A percentile compares a stretch with the other conserved stretches of the same genome.
Evolutionary conservation across 495 filamentous ascomycete genomes (phyloP).

Genomic region (Podospora pseudocomata): DNA sequence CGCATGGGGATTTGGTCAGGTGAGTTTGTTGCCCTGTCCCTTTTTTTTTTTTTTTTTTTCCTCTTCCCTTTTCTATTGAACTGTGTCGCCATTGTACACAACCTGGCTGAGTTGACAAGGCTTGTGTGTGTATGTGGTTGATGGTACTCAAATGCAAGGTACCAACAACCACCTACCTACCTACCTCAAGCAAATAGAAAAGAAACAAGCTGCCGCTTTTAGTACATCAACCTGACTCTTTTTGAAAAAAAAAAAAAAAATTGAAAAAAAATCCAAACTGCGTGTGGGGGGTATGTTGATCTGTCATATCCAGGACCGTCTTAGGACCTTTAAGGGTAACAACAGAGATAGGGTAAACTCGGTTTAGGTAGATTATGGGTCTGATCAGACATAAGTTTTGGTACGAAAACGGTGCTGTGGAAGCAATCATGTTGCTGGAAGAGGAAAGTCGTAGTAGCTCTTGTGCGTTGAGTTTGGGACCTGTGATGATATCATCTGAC

Average conservation of each 20-base stretch:
- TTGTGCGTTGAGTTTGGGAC: not conserved
- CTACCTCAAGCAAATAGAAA: no score
- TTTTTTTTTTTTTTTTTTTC: not conserved
- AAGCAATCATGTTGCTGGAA: not conserved
- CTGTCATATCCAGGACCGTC: not conserved
- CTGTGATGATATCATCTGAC: not conserved
- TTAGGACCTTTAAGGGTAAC: not conserved
- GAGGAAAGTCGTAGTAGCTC: not conserved
- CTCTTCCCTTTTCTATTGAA: not conserved
- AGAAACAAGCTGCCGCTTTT: no score
- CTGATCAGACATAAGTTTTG: not conserved
- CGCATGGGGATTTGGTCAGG: not conserved
- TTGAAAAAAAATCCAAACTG: no score
- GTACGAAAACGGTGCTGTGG: not conserved
- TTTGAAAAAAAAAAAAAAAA: no score
- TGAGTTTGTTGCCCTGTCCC: not conserved
- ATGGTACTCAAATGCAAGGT: no score
- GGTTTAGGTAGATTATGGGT: not conserved
- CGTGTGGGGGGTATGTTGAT: not conserved
- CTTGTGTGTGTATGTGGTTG: no score
- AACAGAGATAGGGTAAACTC: not conserved
- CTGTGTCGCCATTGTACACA: no score
- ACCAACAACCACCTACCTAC: no score
- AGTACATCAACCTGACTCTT: no score
- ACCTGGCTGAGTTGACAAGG: no score